Conservation (phyloP, 352 stramenopile species). For the Phytophthora multivora region DNA sequence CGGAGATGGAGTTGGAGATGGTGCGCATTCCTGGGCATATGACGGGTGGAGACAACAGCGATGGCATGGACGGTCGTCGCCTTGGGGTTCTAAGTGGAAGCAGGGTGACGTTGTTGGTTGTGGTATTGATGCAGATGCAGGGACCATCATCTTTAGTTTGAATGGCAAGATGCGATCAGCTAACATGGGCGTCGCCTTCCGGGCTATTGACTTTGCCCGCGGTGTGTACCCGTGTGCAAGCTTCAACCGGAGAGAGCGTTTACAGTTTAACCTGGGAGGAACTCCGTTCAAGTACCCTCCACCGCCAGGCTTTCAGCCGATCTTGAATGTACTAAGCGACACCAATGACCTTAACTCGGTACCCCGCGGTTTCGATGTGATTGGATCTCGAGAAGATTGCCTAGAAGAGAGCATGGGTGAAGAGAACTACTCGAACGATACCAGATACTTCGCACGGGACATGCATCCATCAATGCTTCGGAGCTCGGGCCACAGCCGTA, state of each 20-base stretch:
- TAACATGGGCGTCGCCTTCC: conserved; percentile 89
- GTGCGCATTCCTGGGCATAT: conserved; percentile 92
- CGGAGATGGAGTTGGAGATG: conserved; percentile 93
- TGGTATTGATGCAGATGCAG: conserved; percentile 85
- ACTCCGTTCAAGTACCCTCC: conserved; percentile 77
- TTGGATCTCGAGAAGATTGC: conserved; percentile 81
- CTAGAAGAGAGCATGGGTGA: conserved; percentile 86
- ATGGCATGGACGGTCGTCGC: conserved; percentile 88
- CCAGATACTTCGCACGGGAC: conserved; percentile 80
- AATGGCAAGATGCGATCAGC: conserved; percentile 90
- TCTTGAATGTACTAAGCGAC: conserved; percentile 70
- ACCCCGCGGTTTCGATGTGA: conserved; percentile 74
- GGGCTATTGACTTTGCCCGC: conserved; percentile 78
- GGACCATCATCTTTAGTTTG: conserved; percentile 90
- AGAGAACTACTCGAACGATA: conserved; percentile 82
- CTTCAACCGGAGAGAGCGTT: conserved; percentile 85
- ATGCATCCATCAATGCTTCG: conserved; percentile 76
- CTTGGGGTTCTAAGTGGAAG: conserved; percentile 92
- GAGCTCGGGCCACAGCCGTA: conserved; percentile 50
- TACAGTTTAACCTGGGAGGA: conserved; percentile 90
- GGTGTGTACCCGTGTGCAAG: conserved; percentile 88
- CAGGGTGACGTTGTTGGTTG: conserved; percentile 92
- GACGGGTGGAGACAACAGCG: conserved; percentile 92
- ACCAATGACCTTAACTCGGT: conserved; percentile 47
- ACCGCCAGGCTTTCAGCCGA: conserved; percentile 79